phyloP scores from a whole-genome alignment of 495 filamentous ascomycete species.

The Podospora pseudoanserina region DNA sequence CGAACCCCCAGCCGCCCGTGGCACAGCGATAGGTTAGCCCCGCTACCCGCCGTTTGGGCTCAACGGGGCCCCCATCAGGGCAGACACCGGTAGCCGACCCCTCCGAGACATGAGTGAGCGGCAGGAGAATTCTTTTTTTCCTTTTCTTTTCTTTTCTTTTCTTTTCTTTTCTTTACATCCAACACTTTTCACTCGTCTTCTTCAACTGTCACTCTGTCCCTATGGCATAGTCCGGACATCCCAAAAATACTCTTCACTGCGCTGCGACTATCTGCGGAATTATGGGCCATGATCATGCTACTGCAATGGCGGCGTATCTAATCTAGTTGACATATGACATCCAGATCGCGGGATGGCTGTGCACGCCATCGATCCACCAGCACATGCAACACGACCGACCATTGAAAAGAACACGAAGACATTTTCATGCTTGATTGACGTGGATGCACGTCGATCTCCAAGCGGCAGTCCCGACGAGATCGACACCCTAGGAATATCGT shows the following conservation, averaged over 20 bases:
- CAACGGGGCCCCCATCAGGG: neutral
- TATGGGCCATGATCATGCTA: neutral
- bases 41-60: neutral
- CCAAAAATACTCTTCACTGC: neutral
- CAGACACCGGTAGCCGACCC: neutral
- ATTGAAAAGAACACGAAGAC: neutral
- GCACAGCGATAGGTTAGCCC: slow-evolving; percentile 6
- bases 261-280: neutral
- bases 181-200: too few relatives aligned
- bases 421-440: neutral
- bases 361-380: neutral
- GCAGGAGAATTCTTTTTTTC: neutral
- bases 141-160: neutral
- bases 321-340: neutral
- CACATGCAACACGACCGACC: neutral
- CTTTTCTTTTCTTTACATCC: neutral
- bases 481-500: slow-evolving; percentile 5
- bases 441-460: neutral
- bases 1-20: neutral
- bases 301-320: neutral
- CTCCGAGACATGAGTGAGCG: neutral
- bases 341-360: neutral
- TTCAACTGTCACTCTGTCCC: too few relatives aligned
- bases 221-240: neutral
- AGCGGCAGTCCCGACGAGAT: slow-evolving; percentile 3